These are phyloP conservation scores for Moniliophthora roreri DNA, from an alignment of 1,284 basidiomycete genomes.

Conservation along the genomic window DNA sequence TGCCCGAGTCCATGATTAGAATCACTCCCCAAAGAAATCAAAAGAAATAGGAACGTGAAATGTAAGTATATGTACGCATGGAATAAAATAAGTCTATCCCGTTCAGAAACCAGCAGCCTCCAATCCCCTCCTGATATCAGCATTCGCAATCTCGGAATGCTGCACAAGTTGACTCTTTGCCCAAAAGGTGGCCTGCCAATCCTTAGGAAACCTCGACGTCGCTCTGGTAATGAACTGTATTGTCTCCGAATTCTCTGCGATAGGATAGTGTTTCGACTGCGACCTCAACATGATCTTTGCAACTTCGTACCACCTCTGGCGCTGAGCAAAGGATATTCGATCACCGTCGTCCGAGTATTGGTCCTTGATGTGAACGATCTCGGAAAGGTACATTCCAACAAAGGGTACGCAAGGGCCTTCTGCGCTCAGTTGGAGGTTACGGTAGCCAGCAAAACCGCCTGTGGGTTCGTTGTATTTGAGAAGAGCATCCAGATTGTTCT, in stretches of 20 bases:
- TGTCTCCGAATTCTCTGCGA: conserved; percentile 46
- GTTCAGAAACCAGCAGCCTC: conserved; percentile 63
- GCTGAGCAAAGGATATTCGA: conserved; percentile 53
- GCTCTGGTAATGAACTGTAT: conserved; percentile 50
- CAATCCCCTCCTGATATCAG: conserved; percentile 60
- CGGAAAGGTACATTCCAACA: conserved; percentile 61
- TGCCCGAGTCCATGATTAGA: neutral
- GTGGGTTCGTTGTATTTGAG: conserved; percentile 56
- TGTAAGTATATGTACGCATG: neutral
- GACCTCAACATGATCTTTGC: conserved; percentile 57
- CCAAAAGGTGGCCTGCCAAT: conserved; percentile 55
- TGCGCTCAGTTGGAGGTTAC: conserved; percentile 45
- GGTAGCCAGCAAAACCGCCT: conserved; percentile 58
- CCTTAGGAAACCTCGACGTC: conserved; percentile 28
- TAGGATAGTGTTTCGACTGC: conserved; percentile 52
- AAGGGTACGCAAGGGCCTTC: conserved; percentile 69
- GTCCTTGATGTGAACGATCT: conserved; percentile 56
- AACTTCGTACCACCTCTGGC: conserved; percentile 56
- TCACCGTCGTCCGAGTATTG: conserved; percentile 41
- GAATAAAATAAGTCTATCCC: conserved; percentile 15
- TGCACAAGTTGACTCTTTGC: conserved; percentile 58
- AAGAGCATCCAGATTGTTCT: conserved; percentile 50
- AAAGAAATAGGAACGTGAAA: neutral
- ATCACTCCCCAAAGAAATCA: neutral
- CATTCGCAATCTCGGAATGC: conserved; percentile 54